Evolutionary conservation across 768 basidiomycete species (phyloP).

Genomic region (Lepiota brunneoincarnata): DNA sequence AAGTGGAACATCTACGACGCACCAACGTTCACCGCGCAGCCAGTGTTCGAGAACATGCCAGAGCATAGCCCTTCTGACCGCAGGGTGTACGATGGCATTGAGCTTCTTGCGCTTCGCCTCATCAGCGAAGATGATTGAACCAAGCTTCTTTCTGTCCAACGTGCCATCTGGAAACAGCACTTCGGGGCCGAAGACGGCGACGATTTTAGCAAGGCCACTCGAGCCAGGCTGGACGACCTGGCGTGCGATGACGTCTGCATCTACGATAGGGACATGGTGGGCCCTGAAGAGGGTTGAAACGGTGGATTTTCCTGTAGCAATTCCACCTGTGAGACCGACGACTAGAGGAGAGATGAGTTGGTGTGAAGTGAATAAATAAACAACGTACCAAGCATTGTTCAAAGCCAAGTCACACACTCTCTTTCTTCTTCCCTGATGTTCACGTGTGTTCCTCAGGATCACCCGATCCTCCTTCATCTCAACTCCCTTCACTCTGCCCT

Average conservation of each 20-base stretch:
- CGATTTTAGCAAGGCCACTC: conserved; percentile 64
- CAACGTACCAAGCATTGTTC: conserved; percentile 5
- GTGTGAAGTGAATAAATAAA: not conserved
- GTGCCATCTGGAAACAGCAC: conserved; percentile 67
- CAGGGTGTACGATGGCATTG: conserved; percentile 89
- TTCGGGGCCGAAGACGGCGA: conserved; percentile 64
- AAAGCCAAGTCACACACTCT: not conserved
- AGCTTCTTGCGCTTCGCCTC: conserved; percentile 65
- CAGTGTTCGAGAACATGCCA: conserved; percentile 67
- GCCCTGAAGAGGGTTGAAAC: conserved; percentile 73
- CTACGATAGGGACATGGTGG: conserved; percentile 78
- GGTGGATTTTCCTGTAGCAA: conserved; percentile 95
- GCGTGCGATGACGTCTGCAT: conserved; percentile 89
- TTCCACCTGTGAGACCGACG: conserved; percentile 93
- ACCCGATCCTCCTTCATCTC: conserved; percentile 7
- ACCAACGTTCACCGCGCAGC: conserved; percentile 74
- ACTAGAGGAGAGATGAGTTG: conserved; percentile 42
- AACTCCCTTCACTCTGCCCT: not conserved
- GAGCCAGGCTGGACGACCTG: conserved; percentile 85
- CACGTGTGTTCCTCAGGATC: not conserved
- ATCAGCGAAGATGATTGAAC: conserved; percentile 82
- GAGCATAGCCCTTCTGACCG: conserved; percentile 78
- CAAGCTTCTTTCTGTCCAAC: conserved; percentile 82
- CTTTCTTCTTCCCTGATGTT: not conserved
- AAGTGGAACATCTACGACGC: conserved; percentile 88